Percentiles rank a stretch among this genome's conserved stretches.
phyloP scores from a whole-genome alignment of 306 rosid genomes.

The Vigna reflexopilosa region DNA sequence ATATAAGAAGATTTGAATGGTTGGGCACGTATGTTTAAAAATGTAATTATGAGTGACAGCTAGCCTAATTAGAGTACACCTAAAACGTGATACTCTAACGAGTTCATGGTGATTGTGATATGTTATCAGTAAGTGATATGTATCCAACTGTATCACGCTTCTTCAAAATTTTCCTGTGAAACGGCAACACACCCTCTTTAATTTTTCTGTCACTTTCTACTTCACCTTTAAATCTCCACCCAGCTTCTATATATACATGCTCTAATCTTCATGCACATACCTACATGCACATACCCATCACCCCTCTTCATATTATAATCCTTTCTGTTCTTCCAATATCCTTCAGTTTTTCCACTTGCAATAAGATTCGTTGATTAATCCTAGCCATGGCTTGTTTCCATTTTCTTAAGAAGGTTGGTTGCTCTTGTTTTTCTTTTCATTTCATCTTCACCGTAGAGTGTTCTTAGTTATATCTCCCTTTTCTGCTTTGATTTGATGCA shows the following conservation, averaged over 20 bases:
- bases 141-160: conserved; percentile 60
- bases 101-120: conserved; percentile 18
- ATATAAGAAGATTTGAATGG: background rate
- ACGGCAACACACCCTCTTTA: background rate
- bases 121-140: conserved; percentile 3
- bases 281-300: conserved; percentile 14
- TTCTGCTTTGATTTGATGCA: background rate
- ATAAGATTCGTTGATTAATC: background rate
- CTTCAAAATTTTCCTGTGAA: conserved; percentile 34
- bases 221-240: conserved; percentile 34
- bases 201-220: conserved; percentile 33
- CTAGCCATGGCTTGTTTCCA: conserved; percentile 48
- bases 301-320: background rate
- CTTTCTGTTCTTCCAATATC: conserved; percentile 1
- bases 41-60: conserved; percentile 54
- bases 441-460: background rate
- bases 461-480: background rate
- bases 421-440: background rate
- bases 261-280: conserved; percentile 15
- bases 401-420: conserved; percentile 52
- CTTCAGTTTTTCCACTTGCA: conserved; percentile 22
- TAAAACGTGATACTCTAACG: conserved; percentile 3
- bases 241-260: conserved; percentile 43
- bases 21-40: conserved; percentile 33
- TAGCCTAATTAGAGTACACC: conserved; percentile 12